Evolutionary conservation across 1,284 basidiomycete species (phyloP), one percentile per base, ranked within the genome.

Genomic region (Pseudozyma pruni): DNA sequence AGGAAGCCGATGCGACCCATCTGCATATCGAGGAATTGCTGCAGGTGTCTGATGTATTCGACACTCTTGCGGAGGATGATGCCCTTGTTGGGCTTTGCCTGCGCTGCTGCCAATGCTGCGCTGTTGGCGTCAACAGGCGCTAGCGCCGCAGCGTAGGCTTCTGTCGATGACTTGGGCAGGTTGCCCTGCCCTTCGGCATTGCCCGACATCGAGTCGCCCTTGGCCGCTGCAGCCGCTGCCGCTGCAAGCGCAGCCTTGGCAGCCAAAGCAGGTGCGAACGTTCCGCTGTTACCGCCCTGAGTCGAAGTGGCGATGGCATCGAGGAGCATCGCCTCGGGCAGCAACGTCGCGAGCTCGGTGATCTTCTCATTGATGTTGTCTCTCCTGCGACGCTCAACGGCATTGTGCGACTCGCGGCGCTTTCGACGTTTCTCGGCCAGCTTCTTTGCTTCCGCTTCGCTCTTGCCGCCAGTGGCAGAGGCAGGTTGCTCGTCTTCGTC

Each of bases 361-460:
- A 95, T 95, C 83, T 91, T 91, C 84, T 94, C 93, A 83, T 95
- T 95, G 83, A 95, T 95, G 81, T 93, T 94, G 81, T 94, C 93
- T 42, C 93, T 83, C 50, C 93, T 83, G 25, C 93, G 85, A 17
- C 93, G 86, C 84, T 95, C 93, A 67, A 95, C 93, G 4, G 92
- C 92, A 78, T 94, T 94, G 82, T 94, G 93, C 7, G 89, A 90
- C 83, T 94, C 92, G 59, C 92, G 85, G 43, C 92, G 84, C 39
- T 90, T 85, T 9, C 91, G 84, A 11, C 91, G 85, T 81, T 93
- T 93, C 84, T 94, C 92, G 69, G 74, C 64, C 17, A 72, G 55
- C 32, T 47, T 59, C 40, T 68, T 71, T 1, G 72, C 72, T 16
- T 74, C 72, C 13, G 68, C 63, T 35, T 74, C 72, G 42, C 62